phyloP scores from a whole-genome alignment of 768 basidiomycete genomes.

The Dentipellis sp. region DNA sequence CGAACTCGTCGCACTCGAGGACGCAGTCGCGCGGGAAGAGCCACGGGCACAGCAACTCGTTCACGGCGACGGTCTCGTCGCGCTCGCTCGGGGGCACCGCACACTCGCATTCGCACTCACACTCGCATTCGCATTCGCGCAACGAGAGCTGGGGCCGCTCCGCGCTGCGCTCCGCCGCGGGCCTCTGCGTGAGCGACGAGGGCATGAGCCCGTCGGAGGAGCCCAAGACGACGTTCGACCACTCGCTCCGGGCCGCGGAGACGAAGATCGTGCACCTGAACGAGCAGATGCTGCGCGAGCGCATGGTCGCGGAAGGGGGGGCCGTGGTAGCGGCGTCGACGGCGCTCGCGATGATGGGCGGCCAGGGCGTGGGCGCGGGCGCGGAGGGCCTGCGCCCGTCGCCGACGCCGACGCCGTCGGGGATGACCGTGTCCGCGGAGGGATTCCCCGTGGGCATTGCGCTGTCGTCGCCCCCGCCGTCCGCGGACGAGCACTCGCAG shows the following conservation, averaged over 20 bases:
- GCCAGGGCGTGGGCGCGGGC: constrained; percentile 1
- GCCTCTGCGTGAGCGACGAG: constrained; percentile 17
- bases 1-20: constrained; percentile 18
- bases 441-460: constrained; percentile 32
- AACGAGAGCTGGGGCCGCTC: constrained; percentile 30
- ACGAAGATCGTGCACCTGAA: constrained; percentile 15
- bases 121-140: constrained; percentile 32
- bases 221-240: constrained; percentile 5
- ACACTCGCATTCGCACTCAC: constrained; percentile 19
- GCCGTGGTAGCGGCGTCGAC: background rate
- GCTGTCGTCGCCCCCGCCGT: constrained; percentile 24
- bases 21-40: constrained; percentile 11
- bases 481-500: constrained; percentile 14
- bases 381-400: constrained; percentile 2
- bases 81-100: background rate
- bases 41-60: background rate
- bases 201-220: constrained; percentile 7
- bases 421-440: constrained; percentile 16
- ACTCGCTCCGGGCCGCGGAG: constrained; percentile 15
- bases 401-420: constrained; percentile 24
- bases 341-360: constrained; percentile 8
- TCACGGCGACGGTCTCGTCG: constrained; percentile 5
- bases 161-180: constrained; percentile 25
- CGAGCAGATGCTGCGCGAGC: constrained; percentile 1
- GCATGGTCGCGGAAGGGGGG: background rate